These are phyloP conservation scores for Syzygium aromaticum DNA, from an alignment of 345 rosid genomes.

Conservation along the genomic window DNA sequence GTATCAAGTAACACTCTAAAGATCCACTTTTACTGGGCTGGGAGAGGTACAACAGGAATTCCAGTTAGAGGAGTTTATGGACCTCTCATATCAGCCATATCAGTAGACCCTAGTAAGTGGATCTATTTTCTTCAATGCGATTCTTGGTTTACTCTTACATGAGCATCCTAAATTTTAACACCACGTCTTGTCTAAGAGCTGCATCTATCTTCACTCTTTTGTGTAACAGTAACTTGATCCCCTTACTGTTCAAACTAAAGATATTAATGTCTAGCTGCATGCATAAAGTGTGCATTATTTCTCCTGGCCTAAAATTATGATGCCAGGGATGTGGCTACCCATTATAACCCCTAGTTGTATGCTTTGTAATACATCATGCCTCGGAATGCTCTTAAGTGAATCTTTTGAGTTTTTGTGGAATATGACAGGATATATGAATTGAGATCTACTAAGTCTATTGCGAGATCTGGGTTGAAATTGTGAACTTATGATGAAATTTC, in stretches of 20 bases:
- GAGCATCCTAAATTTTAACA: neutral
- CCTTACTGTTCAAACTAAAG: neutral
- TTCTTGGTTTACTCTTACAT: neutral
- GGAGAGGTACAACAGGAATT: constrained; percentile 66
- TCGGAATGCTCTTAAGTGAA: neutral
- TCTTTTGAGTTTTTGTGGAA: neutral
- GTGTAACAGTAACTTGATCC: neutral
- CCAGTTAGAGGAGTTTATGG: constrained; percentile 67
- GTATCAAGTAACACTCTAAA: constrained; percentile 37
- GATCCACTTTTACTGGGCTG: constrained; percentile 71
- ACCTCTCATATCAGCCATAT: constrained; percentile 72
- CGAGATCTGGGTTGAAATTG: neutral
- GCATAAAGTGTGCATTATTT: neutral
- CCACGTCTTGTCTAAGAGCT: neutral
- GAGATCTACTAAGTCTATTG: neutral
- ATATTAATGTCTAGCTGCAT: neutral
- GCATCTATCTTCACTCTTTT: neutral
- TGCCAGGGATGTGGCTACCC: neutral
- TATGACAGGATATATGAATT: neutral
- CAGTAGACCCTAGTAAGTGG: constrained; percentile 50
- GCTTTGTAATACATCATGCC: neutral
- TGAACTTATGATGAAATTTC: neutral
- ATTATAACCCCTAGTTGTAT: neutral
- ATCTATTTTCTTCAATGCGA: neutral
- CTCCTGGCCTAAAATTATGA: neutral